Conservation (phyloP, 1,284 basidiomycete species). For the Ustilago loliicola region DNA sequence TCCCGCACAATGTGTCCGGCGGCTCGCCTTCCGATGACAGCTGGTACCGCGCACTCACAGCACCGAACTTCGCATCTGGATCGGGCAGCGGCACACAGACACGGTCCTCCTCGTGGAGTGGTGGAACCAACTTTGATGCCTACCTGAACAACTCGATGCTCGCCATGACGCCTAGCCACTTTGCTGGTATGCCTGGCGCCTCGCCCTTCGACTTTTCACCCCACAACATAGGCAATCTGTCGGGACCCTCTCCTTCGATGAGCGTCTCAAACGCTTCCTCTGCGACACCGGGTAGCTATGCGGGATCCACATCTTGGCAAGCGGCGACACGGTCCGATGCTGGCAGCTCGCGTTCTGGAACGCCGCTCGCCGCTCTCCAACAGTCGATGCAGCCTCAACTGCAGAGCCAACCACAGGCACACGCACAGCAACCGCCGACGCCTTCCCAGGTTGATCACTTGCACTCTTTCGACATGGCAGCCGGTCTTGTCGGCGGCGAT, state of each 20-base stretch:
- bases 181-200: constrained; percentile 24
- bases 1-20: constrained; percentile 4
- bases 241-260: constrained; percentile 29
- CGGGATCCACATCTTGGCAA: constrained; percentile 40
- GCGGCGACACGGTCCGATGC: constrained; percentile 23
- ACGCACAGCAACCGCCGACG: constrained; percentile 9
- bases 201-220: constrained; percentile 44
- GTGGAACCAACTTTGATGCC: constrained; percentile 39
- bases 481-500: constrained; percentile 14
- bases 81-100: constrained; percentile 25
- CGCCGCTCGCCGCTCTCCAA: constrained; percentile 20
- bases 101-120: constrained; percentile 39
- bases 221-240: constrained; percentile 21
- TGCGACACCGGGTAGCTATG: constrained; percentile 37
- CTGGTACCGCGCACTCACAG: constrained; percentile 39
- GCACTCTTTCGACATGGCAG: constrained; percentile 25
- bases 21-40: constrained; percentile 29
- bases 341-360: constrained; percentile 20
- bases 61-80: constrained; percentile 24
- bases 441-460: constrained; percentile 19
- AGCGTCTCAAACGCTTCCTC: constrained; percentile 31
- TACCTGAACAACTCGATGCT: constrained; percentile 46
- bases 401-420: constrained; percentile 7
- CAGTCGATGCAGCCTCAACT: constrained; percentile 9
- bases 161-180: constrained; percentile 37